Conservation (phyloP, 164 flowering plant genomes). For the Sedum album region DNA sequence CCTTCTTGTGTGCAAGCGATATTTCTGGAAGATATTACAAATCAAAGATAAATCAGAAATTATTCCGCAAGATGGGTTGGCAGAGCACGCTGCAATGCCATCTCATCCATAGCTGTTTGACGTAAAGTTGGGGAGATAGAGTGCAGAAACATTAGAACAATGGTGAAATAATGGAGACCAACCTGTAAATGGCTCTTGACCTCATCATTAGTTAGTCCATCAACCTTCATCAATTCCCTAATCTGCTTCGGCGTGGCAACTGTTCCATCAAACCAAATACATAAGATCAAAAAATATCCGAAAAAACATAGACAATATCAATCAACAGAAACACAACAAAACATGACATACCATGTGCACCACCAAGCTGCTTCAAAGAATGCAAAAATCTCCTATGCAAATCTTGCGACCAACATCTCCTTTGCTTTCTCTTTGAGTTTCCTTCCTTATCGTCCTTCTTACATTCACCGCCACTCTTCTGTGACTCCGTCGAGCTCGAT, state of each 20-base stretch:
- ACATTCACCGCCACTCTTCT: neutral
- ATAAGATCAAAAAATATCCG: neutral
- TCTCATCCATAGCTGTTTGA: no score
- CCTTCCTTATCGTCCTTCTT: neutral
- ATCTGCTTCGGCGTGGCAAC: slow-evolving; percentile 95
- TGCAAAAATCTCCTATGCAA: slow-evolving; percentile 66
- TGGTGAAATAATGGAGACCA: slow-evolving; percentile 9
- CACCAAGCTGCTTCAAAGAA: slow-evolving; percentile 88
- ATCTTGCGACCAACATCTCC: slow-evolving; percentile 92
- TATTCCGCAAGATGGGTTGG: neutral
- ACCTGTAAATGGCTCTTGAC: slow-evolving; percentile 99
- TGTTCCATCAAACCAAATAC: slow-evolving; percentile 16
- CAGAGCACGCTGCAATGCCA: neutral
- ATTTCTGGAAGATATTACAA: slow-evolving; percentile 39
- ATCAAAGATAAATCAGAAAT: neutral
- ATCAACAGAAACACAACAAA: neutral
- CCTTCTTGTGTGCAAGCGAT: slow-evolving; percentile 67
- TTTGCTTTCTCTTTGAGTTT: slow-evolving; percentile 31
- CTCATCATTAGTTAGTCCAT: slow-evolving; percentile 95
- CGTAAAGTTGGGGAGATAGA: neutral
- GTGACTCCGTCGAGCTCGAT: neutral
- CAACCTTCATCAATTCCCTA: slow-evolving; percentile 90
- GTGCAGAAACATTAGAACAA: neutral
- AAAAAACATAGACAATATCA: neutral
- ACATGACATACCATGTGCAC: slow-evolving; percentile 57